These are phyloP conservation scores for Pestalotiopsis sp. DNA, from an alignment of 2,329 filamentous ascomycete genomes.

Conservation along the genomic window DNA sequence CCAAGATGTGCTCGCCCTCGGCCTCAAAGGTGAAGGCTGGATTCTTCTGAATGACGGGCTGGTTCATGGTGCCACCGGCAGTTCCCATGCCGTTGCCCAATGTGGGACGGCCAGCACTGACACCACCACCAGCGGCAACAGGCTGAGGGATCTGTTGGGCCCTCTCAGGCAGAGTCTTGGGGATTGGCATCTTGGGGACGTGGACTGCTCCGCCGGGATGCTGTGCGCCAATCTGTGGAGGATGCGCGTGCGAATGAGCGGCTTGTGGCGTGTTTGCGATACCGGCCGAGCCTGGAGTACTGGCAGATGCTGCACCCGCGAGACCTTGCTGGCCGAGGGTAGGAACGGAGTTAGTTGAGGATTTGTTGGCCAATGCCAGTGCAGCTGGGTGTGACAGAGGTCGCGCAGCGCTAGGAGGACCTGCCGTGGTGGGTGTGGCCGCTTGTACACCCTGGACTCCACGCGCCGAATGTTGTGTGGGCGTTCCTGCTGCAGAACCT, in stretches of 20 bases:
- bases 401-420: slow-evolving; percentile 21
- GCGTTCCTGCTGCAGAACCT: slow-evolving; percentile 47
- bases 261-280: slow-evolving; percentile 34
- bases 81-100: slow-evolving; percentile 77
- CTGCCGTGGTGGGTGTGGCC: slow-evolving; percentile 14
- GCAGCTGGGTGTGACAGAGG: slow-evolving; percentile 31
- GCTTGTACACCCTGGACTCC: slow-evolving; percentile 51
- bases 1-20: slow-evolving; percentile 90
- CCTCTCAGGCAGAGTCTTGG: slow-evolving; percentile 72
- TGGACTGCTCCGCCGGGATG: slow-evolving; percentile 38
- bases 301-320: slow-evolving; percentile 23
- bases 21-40: slow-evolving; percentile 87
- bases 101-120: slow-evolving; percentile 75
- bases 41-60: slow-evolving; percentile 81
- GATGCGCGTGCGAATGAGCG: slow-evolving; percentile 50
- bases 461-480: slow-evolving; percentile 50
- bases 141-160: slow-evolving; percentile 73
- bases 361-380: slow-evolving; percentile 30
- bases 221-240: slow-evolving; percentile 29
- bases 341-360: slow-evolving; percentile 15
- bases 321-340: slow-evolving; percentile 26
- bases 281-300: slow-evolving; percentile 27
- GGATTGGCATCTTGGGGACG: slow-evolving; percentile 75
- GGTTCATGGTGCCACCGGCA: slow-evolving; percentile 80
- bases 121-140: slow-evolving; percentile 68